Conservation (phyloP, 225 moss, liverwort and hornwort genomes). For the Rhytidiadelphus loreus region DNA sequence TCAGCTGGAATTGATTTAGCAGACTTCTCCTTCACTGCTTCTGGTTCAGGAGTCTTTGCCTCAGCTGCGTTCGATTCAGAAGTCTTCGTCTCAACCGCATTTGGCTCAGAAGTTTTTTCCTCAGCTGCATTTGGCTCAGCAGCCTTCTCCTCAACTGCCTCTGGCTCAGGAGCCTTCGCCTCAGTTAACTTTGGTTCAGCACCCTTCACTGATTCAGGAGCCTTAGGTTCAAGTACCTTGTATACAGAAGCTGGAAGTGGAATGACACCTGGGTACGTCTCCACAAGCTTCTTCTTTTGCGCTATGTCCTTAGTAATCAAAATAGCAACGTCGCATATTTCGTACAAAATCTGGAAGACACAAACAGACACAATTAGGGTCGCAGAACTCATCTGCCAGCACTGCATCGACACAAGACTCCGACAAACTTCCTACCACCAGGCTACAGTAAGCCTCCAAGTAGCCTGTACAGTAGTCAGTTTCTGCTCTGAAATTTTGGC, state of each 20-base stretch:
- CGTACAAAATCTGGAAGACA: constrained; percentile 52
- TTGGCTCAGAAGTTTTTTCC: not conserved
- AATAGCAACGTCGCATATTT: constrained; percentile 74
- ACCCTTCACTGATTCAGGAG: not conserved
- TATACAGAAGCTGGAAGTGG: constrained; percentile 69
- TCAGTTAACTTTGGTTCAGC: not conserved
- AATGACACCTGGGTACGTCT: constrained; percentile 70
- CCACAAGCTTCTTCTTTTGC: constrained; percentile 66
- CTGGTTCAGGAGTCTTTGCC: not conserved
- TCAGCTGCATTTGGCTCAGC: not conserved
- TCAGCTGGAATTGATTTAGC: not conserved
- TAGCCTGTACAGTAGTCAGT: not conserved
- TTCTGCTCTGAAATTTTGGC: not conserved
- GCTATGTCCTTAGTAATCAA: constrained; percentile 80
- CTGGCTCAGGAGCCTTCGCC: not conserved
- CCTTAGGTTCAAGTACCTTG: constrained; percentile 33
- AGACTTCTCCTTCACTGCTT: not conserved
- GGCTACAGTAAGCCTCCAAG: not conserved
- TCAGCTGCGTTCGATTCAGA: not conserved
- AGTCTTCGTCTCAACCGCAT: not conserved
- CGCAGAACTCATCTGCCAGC: not conserved
- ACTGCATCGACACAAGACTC: not conserved
- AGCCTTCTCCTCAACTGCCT: not conserved
- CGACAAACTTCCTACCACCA: not conserved
- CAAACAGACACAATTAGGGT: not conserved